Evolutionary conservation across 345 rosid species (phyloP).

Genomic region (Abelmoschus esculentus): DNA sequence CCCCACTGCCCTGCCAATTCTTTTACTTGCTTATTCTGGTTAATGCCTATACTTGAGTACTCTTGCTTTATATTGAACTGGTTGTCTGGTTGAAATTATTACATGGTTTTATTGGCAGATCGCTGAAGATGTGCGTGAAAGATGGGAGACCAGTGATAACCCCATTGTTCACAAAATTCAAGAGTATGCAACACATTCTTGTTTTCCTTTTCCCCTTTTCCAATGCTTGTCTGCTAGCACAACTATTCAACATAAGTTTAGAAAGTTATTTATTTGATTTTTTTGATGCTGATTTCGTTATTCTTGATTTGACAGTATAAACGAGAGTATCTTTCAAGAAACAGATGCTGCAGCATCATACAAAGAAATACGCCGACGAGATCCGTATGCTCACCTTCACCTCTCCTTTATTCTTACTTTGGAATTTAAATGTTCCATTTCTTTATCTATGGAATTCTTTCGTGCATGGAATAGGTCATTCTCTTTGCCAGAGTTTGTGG

Average conservation of each 20-base stretch:
- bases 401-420: slow-evolving; percentile 6
- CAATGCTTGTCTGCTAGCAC: background rate
- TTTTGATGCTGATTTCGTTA: slow-evolving; percentile 1
- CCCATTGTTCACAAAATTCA: slow-evolving; percentile 95
- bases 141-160: slow-evolving; percentile 95
- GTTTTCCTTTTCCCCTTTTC: background rate
- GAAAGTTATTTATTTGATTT: background rate
- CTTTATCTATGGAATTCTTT: slow-evolving; percentile 7
- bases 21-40: background rate
- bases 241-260: background rate
- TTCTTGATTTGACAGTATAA: slow-evolving; percentile 49
- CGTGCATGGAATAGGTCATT: slow-evolving; percentile 50
- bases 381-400: slow-evolving; percentile 59
- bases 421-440: slow-evolving; percentile 6
- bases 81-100: background rate
- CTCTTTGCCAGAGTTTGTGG: slow-evolving; percentile 78
- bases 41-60: background rate
- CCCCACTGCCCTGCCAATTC: background rate
- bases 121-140: slow-evolving; percentile 86
- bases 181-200: slow-evolving; percentile 48
- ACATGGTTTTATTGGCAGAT: slow-evolving; percentile 41
- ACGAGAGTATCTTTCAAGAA: slow-evolving; percentile 74
- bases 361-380: slow-evolving; percentile 79
- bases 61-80: background rate
- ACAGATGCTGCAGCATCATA: slow-evolving; percentile 80